Evolutionary conservation across 2,329 filamentous ascomycete species (phyloP), one percentile per base, ranked within the genome.

Genomic region (Phialophora macrospora): DNA sequence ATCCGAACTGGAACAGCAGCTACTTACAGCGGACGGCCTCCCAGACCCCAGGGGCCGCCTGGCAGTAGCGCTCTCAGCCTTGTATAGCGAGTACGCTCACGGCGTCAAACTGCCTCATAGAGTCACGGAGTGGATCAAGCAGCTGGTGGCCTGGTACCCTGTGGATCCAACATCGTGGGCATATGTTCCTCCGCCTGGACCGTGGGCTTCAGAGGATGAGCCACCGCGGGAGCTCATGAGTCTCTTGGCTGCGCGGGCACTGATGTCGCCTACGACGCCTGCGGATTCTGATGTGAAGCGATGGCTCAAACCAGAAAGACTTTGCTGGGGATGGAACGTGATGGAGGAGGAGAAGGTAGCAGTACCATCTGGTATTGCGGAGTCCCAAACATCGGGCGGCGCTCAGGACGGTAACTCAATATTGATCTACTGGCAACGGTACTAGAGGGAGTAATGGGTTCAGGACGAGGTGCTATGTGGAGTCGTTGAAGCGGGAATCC

Each of bases 251-350:
- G 61, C 69, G 11, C 24, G 65, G 22, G 65, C 48, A 41, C 61
- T 57, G 1, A 52, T 71, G 32, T 68, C 62, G 3, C 66, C 63
- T 6, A 60, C 28, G 17, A 55, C 64, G 46, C 64, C 64, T 8
- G 59, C 57, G 8, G 68, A 66, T 12, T 67, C 60, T 20, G 61
- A 32, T 24, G 22, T 63, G 44, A 69, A 70, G 28, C 62, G 64
- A 20, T 71, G 69, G 69, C 59, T 72, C 54, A 59, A 61, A 28
- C 69, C 69, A 38, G 60, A 69, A 38, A 65, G 65, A 34, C 58
- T 81, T 55, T 77, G 78, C 54, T 81, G 80, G 80, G 77, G 77
- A 26, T 80, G 78, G 75, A 75, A 76, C 65, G 73, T 80, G 51
- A 74, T 74, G 48, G 75, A 79, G 57, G 75, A 79, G 48, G 79